Evolutionary conservation across 2,329 filamentous ascomycete species (phyloP).

Genomic region (Monascus ruber): DNA sequence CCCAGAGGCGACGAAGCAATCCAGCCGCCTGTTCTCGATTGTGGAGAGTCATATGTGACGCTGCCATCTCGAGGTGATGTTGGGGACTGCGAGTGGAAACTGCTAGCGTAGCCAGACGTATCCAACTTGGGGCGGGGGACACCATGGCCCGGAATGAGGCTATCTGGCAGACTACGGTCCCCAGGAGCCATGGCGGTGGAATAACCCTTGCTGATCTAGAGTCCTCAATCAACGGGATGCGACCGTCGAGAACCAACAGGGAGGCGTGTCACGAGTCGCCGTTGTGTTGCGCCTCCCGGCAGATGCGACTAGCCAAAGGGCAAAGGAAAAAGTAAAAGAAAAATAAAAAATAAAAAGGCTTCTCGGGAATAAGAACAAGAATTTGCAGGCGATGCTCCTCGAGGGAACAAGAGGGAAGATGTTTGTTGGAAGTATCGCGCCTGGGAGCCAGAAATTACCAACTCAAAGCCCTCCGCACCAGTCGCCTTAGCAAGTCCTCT

Average conservation of each 20-base stretch:
- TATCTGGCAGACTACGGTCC: slow-evolving; percentile 29
- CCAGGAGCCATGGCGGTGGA: slow-evolving; percentile 29
- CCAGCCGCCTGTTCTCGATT: slow-evolving; percentile 16
- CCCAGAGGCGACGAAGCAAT: slow-evolving; percentile 3
- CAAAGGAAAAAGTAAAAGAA: not conserved
- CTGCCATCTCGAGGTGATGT: slow-evolving; percentile 29
- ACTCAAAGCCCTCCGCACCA: slow-evolving; percentile 3
- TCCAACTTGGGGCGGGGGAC: slow-evolving; percentile 26
- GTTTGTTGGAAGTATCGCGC: not conserved
- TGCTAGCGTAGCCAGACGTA: slow-evolving; percentile 23
- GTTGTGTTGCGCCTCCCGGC: too few species aligned
- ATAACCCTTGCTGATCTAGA: not conserved
- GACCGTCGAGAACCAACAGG: too few species aligned
- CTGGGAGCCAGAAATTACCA: not conserved
- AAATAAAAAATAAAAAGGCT: not conserved
- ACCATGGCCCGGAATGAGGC: slow-evolving; percentile 32
- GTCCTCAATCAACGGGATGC: not conserved
- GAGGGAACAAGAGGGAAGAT: not conserved
- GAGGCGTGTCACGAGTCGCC: too few species aligned
- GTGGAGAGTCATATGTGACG: slow-evolving; percentile 24
- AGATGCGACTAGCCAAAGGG: not conserved
- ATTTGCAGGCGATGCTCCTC: not conserved
- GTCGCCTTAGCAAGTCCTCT: too few species aligned
- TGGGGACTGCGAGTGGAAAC: slow-evolving; percentile 27
- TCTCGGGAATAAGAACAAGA: not conserved